These are phyloP conservation scores for Spathaspora passalidarum DNA, from an alignment of 805 yeast species.

Conservation along the genomic window DNA sequence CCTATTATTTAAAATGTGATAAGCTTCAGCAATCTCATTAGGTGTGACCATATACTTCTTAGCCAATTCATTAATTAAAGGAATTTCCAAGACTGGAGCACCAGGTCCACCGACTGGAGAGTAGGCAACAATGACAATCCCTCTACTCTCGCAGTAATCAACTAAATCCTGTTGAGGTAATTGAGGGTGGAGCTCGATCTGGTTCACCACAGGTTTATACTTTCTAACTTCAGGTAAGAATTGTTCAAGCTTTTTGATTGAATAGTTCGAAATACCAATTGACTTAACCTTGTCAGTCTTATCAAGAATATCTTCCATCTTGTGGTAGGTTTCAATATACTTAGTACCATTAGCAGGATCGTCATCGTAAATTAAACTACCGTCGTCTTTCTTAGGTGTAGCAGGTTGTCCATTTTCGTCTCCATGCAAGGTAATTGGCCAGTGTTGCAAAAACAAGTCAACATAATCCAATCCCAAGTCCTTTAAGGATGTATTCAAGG, in stretches of 20 bases:
- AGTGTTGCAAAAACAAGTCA: conserved; percentile 46
- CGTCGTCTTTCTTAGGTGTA: conserved; percentile 34
- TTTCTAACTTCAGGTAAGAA: conserved; percentile 54
- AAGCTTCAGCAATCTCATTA: conserved; percentile 50
- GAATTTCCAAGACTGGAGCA: conserved; percentile 56
- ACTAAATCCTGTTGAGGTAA: conserved; percentile 47
- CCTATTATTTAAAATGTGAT: conserved; percentile 59
- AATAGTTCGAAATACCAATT: conserved; percentile 81
- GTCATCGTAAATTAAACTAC: conserved; percentile 23
- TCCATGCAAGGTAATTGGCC: conserved; percentile 44
- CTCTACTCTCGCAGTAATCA: conserved; percentile 56
- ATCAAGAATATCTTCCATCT: background rate
- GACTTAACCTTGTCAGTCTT: conserved; percentile 46
- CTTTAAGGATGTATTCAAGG: conserved; percentile 37
- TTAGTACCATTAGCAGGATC: conserved; percentile 29
- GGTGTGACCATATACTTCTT: conserved; percentile 46
- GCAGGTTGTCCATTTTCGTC: conserved; percentile 38
- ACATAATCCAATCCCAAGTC: conserved; percentile 42
- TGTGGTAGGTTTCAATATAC: conserved; percentile 26
- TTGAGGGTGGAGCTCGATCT: conserved; percentile 64
- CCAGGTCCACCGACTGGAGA: conserved; percentile 67
- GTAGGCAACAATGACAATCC: conserved; percentile 67
- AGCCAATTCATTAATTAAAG: conserved; percentile 48
- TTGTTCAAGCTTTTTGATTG: conserved; percentile 56
- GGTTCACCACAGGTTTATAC: conserved; percentile 61